Evolutionary conservation across 163 green algal species (phyloP).

Genomic region (Volvox carteri): DNA sequence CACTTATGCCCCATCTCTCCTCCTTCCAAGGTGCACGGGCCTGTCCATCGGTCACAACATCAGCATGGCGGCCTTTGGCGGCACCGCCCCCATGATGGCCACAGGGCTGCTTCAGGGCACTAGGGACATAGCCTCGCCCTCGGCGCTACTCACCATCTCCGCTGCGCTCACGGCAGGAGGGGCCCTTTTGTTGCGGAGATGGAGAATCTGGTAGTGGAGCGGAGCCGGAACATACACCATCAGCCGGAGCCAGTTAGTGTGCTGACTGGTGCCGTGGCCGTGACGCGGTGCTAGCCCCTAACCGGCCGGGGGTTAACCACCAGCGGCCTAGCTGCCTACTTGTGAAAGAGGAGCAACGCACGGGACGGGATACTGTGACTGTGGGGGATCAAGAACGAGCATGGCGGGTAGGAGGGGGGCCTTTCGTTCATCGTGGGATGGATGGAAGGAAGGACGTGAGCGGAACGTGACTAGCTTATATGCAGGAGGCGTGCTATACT

Average conservation of each 20-base stretch:
- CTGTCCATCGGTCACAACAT: slow-evolving; percentile 68
- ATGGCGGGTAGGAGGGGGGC: background rate
- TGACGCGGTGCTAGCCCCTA: background rate
- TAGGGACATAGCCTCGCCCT: slow-evolving; percentile 47
- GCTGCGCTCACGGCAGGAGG: slow-evolving; percentile 40
- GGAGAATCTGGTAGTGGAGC: slow-evolving; percentile 32
- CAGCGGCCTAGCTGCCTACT: background rate
- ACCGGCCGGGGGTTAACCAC: background rate
- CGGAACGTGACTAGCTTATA: too few species aligned
- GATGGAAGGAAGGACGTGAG: background rate
- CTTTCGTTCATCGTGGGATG: background rate
- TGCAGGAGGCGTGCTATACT: too few species aligned
- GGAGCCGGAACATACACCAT: background rate
- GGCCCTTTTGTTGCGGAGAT: slow-evolving; percentile 39
- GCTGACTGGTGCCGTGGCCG: too few species aligned
- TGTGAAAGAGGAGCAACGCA: background rate
- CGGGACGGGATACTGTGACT: background rate
- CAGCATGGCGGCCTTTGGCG: slow-evolving; percentile 61
- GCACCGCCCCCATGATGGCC: slow-evolving; percentile 64
- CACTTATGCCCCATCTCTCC: too few species aligned
- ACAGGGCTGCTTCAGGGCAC: slow-evolving; percentile 57
- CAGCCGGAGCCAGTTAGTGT: background rate
- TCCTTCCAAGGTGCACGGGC: slow-evolving; percentile 57
- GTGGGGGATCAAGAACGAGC: background rate
- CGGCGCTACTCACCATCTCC: slow-evolving; percentile 52